phyloP scores from a whole-genome alignment of 371 early-diverging fungal species.

The Circinella minor region DNA sequence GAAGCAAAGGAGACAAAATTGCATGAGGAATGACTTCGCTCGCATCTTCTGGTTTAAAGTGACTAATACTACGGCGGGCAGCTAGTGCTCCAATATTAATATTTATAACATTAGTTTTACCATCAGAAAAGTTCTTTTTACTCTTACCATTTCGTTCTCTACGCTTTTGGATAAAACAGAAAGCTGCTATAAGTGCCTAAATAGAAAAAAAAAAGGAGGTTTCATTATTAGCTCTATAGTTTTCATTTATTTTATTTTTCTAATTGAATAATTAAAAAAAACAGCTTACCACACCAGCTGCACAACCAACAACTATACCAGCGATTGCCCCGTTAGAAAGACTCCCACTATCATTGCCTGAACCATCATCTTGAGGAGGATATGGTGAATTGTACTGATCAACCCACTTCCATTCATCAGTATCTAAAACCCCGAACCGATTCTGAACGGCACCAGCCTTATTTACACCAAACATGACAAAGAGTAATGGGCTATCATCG shows the following conservation, averaged over 20 bases:
- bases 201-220: not conserved
- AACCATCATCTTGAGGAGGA: not conserved
- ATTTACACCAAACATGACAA: conserved; percentile 1
- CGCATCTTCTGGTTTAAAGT: not conserved
- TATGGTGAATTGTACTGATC: not conserved
- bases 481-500: not conserved
- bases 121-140: too few relatives aligned
- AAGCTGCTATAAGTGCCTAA: too few relatives aligned
- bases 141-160: too few relatives aligned
- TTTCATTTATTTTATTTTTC: too few relatives aligned
- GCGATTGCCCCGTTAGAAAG: not conserved
- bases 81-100: too few relatives aligned
- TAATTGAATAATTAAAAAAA: too few relatives aligned
- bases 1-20: not conserved
- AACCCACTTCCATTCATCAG: not conserved
- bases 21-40: not conserved
- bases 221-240: too few relatives aligned
- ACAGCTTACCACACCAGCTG: not conserved
- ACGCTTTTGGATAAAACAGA: too few relatives aligned
- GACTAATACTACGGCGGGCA: not conserved
- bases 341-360: not conserved
- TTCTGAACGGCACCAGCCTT: not conserved
- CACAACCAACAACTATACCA: not conserved
- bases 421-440: not conserved
- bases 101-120: too few relatives aligned